Base-by-base conservation (phyloP, 2,329 filamentous ascomycete genomes). In the Laburnicola sp. region DNA sequence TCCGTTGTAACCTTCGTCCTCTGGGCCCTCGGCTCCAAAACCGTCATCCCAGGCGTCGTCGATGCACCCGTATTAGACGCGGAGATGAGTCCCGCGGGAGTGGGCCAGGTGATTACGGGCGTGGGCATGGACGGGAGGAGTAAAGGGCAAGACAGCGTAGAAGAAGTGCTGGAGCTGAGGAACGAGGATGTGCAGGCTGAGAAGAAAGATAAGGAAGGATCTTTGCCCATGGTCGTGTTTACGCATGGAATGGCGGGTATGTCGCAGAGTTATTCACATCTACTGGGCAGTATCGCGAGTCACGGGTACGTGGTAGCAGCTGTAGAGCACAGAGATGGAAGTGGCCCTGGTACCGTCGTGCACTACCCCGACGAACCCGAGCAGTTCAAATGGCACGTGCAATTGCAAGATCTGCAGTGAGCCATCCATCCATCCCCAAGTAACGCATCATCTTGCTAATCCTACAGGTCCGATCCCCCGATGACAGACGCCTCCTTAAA, bases 281-380 rank as follows among this genome's bases (percentile, higher is more conserved):
- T 75, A 52, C 71, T 76, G 11, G 75, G 73, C 9, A 75, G 76
- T 49, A 69, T 79, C 27, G 76, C 76, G 9, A 76, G 74, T 37
- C 68, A 76, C 40, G 76, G 76, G 6, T 74, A 72, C 38, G 61
- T 79, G 8, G 75, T 79, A 5, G 76, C 75, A 11, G 76, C 76
- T 2, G 68, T 79, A 11, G 76, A 79, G 58, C 76, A 79, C 51
- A 64, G 76, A 37, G 76, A 79, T 57, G 76, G 76, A 9, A 77
- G 74, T 48, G 74, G 74, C 2, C 76, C 76, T 4, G 76, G 74
- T 3, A 72, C 68, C 0, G 63, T 75, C n/a, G 65, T 78, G 31
- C 73, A 74, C 58, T 62, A 58, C 31, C 48, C 61, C 1, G 61
- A 73, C 30, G 69, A 65, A 3, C 62, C 50, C 0, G 60, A 72